phyloP scores from a whole-genome alignment of 116 monocot genomes.

The Trichopus zeylanicus region DNA sequence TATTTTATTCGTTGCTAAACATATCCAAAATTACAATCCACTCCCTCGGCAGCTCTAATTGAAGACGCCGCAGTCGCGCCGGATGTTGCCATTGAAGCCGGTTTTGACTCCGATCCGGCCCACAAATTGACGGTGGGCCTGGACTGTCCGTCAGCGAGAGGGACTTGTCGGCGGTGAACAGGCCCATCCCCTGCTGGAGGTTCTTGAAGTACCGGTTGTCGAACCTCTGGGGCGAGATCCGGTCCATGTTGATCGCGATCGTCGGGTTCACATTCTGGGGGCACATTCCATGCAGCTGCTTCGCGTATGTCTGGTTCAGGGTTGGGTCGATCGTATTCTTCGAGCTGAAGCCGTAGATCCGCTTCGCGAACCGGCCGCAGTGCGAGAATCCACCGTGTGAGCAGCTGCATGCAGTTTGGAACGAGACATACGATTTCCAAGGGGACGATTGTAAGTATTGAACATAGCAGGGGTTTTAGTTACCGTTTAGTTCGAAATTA shows the following conservation, averaged over 20 bases:
- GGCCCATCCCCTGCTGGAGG: conserved; percentile 53
- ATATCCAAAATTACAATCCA: no score
- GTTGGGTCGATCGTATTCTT: conserved; percentile 35
- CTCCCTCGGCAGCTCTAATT: no score
- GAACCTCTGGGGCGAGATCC: conserved; percentile 42
- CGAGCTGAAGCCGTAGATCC: conserved; percentile 54
- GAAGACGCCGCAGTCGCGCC: conserved; percentile 28
- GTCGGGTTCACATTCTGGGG: conserved; percentile 39
- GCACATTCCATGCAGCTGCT: conserved; percentile 45
- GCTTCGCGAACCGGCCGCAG: conserved; percentile 44
- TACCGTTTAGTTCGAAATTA: background rate
- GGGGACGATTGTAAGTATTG: background rate
- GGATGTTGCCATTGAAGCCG: conserved; percentile 38
- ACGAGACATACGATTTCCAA: no score
- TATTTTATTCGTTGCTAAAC: no score
- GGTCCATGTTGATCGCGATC: conserved; percentile 65
- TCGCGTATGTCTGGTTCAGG: conserved; percentile 39
- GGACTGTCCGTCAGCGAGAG: conserved; percentile 43
- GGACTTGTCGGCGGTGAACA: conserved; percentile 67
- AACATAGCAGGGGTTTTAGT: background rate
- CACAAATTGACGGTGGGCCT: conserved; percentile 34
- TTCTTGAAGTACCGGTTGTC: conserved; percentile 79
- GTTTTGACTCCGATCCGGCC: conserved; percentile 80
- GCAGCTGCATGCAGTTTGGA: conserved; percentile 32
- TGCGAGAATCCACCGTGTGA: conserved; percentile 81